Evolutionary conservation across 2,329 filamentous ascomycete species (phyloP).

Genomic region (Trichoderma gracile): DNA sequence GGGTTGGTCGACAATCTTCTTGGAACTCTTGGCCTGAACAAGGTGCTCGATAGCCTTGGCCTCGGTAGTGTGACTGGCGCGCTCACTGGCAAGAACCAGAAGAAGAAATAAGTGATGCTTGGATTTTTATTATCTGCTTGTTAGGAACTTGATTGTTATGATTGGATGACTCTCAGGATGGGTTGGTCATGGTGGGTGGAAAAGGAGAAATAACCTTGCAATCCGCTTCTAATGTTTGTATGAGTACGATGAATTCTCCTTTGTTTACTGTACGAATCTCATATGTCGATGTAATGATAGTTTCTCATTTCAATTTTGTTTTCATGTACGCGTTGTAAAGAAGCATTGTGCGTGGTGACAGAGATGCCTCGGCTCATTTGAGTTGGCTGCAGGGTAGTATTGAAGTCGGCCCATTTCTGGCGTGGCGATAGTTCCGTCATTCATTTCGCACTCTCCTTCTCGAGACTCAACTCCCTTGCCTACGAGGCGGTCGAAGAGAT

Average conservation of each 20-base stretch:
- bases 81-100: slow-evolving; percentile 49
- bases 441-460: no score
- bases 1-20: slow-evolving; percentile 77
- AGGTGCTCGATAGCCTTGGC: slow-evolving; percentile 73
- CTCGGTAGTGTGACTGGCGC: slow-evolving; percentile 51
- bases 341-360: neutral
- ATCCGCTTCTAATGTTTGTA: neutral
- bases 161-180: neutral
- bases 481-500: neutral
- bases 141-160: neutral
- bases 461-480: no score
- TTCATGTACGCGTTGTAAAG: neutral
- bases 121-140: neutral
- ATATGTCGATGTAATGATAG: neutral
- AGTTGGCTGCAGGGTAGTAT: no score
- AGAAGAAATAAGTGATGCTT: slow-evolving; percentile 28
- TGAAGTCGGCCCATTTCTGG: no score
- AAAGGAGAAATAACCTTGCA: neutral
- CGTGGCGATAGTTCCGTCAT: no score
- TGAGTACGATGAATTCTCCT: neutral
- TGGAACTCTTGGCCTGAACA: slow-evolving; percentile 73
- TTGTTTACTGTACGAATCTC: neutral
- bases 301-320: neutral
- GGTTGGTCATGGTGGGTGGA: neutral
- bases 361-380: neutral